Evolutionary conservation across 2,329 filamentous ascomycete genomes (phyloP), one percentile per base, ranked within the genome.

Genomic region (Pseudopyricularia javanii): DNA sequence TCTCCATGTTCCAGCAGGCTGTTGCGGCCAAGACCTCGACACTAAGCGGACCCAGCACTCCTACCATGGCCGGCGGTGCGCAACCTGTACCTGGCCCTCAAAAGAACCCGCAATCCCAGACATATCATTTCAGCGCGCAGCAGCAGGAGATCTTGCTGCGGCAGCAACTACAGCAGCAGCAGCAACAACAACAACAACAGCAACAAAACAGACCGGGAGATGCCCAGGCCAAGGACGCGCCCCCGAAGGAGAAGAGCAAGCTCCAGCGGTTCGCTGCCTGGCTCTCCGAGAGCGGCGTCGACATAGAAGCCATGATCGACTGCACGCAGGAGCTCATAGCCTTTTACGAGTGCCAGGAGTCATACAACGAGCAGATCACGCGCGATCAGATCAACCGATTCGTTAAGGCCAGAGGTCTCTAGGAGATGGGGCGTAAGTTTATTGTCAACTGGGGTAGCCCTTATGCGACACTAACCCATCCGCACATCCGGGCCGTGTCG

Each of bases 271-370:
- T 79, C 55, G 79, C 88, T 9, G 79, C 80, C 40, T 96, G 90
- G 85, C 74, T 95, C 54, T 86, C 90, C 1, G 89, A 95, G 63
- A 93, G 88, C 61, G 85, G 82, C 54, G 80, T 95, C 45, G 88
- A 94, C 61, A 86, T 95, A 61, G 82, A 88, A 58, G 85, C 83
- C 32, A 84, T 94, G 66, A 85, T 95, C 50, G 88, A 95, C 67
- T 89, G 86, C 62, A 91, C 88, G 0, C 91, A 96, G 68, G 91
- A 95, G 69, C 78, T 95, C 56, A 88, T 96, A 52, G 91, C 88
- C 3, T 79, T 95, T 57, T 95, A 95, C 64, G 88, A 94, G 62
- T 79, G 72, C 55, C 72, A 79, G 50, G 79, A 82, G 61, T 73
- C 78, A 59, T 81, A 80, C 58, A 79, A 80, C 56, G 79, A 82